Percentiles rank a stretch among this genome's conserved stretches.
Conservation (phyloP, 768 basidiomycete genomes). For the Xerocomus brunneocitrinus region DNA sequence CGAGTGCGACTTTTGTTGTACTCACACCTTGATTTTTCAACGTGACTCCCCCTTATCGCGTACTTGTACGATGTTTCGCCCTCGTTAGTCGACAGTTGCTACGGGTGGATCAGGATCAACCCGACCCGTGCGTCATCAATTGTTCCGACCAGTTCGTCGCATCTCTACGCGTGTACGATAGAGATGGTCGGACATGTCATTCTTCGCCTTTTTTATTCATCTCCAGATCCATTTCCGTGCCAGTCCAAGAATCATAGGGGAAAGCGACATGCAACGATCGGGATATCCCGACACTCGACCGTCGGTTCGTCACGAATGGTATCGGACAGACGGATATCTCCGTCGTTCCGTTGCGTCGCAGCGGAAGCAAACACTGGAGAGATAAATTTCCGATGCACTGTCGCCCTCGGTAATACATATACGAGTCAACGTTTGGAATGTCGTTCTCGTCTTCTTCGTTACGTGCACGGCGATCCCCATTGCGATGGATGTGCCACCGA, state of each 20-base stretch:
- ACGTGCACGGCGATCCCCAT: neutral
- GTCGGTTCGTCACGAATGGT: neutral
- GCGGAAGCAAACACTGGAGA: neutral
- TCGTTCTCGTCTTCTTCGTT: neutral
- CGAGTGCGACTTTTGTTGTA: conserved; percentile 4
- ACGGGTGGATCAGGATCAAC: conserved; percentile 19
- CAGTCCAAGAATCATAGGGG: neutral
- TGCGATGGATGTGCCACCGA: neutral
- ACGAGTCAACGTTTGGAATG: neutral
- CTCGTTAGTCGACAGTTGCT: neutral
- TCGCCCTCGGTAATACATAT: neutral
- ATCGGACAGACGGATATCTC: neutral
- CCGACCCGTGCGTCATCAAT: conserved; percentile 1
- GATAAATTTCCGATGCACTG: neutral
- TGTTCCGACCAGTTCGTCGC: conserved; percentile 3
- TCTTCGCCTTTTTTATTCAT: conserved; percentile 1
- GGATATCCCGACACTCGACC: conserved; percentile 1
- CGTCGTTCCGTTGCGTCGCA: neutral
- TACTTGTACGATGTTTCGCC: neutral
- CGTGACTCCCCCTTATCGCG: conserved; percentile 10
- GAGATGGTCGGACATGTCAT: conserved; percentile 7
- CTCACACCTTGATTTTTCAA: neutral
- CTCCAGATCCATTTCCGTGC: conserved; percentile 8
- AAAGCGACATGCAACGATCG: neutral
- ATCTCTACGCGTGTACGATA: conserved; percentile 13